A percentile compares a stretch with the other conserved stretches of the same genome.
phyloP scores from a whole-genome alignment of 345 rosid genomes.

The Eucalyptus coolabah region DNA sequence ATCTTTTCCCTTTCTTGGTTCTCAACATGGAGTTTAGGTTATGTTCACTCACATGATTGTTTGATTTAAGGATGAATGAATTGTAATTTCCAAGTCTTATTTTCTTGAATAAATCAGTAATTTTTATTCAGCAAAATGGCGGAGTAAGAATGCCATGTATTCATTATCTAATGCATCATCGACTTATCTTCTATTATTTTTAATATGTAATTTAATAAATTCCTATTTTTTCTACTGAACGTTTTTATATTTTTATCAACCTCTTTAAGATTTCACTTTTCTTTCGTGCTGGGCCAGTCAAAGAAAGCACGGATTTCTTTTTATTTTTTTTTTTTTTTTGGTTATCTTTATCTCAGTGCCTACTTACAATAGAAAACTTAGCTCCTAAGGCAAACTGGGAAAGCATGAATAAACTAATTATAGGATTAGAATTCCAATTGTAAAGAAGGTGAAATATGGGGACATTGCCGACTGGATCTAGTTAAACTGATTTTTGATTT shows the following conservation, averaged over 20 bases:
- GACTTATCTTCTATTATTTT: not conserved
- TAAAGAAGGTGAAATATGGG: not conserved
- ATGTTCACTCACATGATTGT: not conserved
- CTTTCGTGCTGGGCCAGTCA: not conserved
- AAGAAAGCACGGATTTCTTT: not conserved
- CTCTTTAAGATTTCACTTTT: not conserved
- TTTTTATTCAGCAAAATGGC: not conserved
- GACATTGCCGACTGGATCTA: not conserved
- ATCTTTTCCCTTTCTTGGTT: not conserved
- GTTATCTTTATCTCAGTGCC: not conserved
- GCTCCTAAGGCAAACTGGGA: not conserved
- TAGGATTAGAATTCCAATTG: not conserved
- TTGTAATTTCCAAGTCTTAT: not conserved
- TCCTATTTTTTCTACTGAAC: not conserved
- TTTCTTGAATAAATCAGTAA: not conserved
- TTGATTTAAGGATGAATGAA: not conserved
- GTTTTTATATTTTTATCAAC: not conserved
- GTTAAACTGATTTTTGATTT: not conserved
- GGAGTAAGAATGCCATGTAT: not conserved
- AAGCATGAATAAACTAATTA: not conserved
- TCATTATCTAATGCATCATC: not conserved
- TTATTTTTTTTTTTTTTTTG: not conserved
- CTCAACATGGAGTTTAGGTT: not conserved
- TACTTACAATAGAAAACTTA: not conserved
- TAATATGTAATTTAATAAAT: not conserved